Base-by-base conservation (phyloP, 2,329 filamentous ascomycete genomes). In the Penicillium paneum region DNA sequence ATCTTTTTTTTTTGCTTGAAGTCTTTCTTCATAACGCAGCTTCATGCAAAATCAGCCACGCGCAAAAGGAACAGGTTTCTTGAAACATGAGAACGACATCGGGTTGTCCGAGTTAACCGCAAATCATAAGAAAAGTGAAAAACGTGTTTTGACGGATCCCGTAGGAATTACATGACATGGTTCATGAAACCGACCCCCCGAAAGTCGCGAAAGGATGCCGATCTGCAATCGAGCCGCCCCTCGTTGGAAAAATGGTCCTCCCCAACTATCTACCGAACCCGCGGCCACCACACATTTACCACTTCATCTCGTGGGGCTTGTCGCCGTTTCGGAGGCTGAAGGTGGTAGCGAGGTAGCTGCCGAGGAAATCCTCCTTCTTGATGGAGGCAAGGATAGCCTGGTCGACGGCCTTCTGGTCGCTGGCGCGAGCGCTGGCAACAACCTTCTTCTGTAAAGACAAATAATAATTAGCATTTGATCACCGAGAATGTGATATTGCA, bases 231-330 rank as follows among this genome's bases (percentile, higher is more conserved):
- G 62, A 70, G 67, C 69, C 68, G 65, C 67, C 67, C 65, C 60
- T 72, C 69, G 63, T 65, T 65, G 60, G 62, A 64, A 66, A 67
- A 66, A 67, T 64, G 66, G 64, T 67, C 69, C 69, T 70, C 70
- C 68, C 69, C 68, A 70, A 67, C 60, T 67, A 68, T 70, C 66
- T 71, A 73, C 69, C 70, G 69, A 71, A 71, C 71, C 71, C 68
- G 66, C 70, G 68, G 69, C 71, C 65, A 65, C 68, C 66, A 62
- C 68, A 62, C 63, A 71, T 86, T 81, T 97, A 99, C 87, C 93
- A 99, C 82, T 90, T 90, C 94, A 99, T 97, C 87, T 96, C 90
- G 83, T 99, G 94, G 81, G 94, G 94, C 88, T 93, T 92, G 86
- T 99, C 93, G 76, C 94, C 94, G 85, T 92, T 97, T 83, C 93